phyloP scores from a whole-genome alignment of 352 stramenopile species.

The Phytophthora uliginosa region DNA sequence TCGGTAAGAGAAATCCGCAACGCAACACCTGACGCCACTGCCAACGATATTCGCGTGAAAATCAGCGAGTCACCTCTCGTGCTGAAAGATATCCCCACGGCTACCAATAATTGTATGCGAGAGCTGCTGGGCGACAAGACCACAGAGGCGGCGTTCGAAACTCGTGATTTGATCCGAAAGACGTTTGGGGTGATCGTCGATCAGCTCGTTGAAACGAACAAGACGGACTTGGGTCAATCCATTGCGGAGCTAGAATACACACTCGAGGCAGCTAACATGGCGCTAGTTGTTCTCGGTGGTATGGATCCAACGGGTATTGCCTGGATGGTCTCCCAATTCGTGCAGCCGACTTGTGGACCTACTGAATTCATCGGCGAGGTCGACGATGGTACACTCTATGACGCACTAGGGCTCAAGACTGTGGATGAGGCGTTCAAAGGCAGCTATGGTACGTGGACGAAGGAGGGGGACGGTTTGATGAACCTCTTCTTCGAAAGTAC shows the following conservation, averaged over 20 bases:
- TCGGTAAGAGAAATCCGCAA: conserved; percentile 28
- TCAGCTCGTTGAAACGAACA: conserved; percentile 30
- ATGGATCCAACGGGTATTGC: conserved; percentile 55
- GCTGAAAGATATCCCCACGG: conserved; percentile 35
- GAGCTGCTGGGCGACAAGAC: conserved; percentile 34
- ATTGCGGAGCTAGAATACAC: conserved; percentile 38
- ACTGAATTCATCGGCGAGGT: conserved; percentile 39
- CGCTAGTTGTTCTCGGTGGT: conserved; percentile 36
- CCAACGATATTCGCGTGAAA: conserved; percentile 37
- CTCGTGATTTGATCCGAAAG: conserved; percentile 38
- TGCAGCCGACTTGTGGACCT: conserved; percentile 47
- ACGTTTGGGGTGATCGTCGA: conserved; percentile 41
- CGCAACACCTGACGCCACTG: conserved; percentile 10
- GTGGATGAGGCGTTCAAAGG: conserved; percentile 46
- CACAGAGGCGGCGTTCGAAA: conserved; percentile 31
- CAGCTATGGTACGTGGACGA: conserved; percentile 44
- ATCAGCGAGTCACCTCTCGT: conserved; percentile 37
- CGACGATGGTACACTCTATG: conserved; percentile 43
- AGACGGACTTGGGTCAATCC: conserved; percentile 23
- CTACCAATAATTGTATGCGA: conserved; percentile 44
- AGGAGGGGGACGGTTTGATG: conserved; percentile 39
- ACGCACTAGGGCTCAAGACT: conserved; percentile 40
- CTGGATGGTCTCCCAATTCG: conserved; percentile 49
- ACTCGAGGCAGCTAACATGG: conserved; percentile 43
- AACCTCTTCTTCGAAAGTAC: conserved; percentile 40